Base-by-base conservation (phyloP, 257 asterid species). In the Echites panduratus region DNA sequence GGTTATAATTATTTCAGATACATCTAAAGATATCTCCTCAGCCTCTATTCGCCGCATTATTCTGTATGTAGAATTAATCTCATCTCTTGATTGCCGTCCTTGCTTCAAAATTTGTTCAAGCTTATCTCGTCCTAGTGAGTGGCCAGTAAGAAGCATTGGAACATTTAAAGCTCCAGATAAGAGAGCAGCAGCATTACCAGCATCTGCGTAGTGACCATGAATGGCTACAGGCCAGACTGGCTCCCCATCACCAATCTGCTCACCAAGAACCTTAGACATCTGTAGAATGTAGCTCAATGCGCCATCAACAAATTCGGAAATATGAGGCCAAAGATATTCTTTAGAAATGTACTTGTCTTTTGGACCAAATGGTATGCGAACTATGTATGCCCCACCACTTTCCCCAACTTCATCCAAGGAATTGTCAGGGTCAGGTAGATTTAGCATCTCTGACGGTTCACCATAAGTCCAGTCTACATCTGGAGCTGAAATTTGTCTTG, bases 41-140 rank as follows among this genome's bases (percentile, higher is more conserved):
- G 93, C 96, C 84, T 89, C 96, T 71, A 89, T 89, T n/a, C 96
- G 87, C 69, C 93, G 80, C 96, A 89, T 87, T 78, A 89, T 89
- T 82, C 87, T 89, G 87, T 89, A 89, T 6, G 85, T 82, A 0
- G 96, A 73, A 75, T 89, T 87, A 52, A 89, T 84, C 80, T 89
- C 93, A 80, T 89, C 96, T 80, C 89, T 84, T 6, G 93, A 78
- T 49, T 86, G 91, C 70, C 96, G 85, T 75, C 90, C 93, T 80
- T 89, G 96, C 83, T 81, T 89, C 73, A 89, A 72, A 54, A 89
- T 90, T 70, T 89, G 96, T 84, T 89, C 96, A 27, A 89, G 86
- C 76, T 89, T 89, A 79, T 89, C 93, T 54, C 90, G 87, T 38
- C 96, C 96, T 62, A 89, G 89, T 24, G 96, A 89, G 83, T 89